Percentiles rank a stretch among this genome's conserved stretches.
These are phyloP conservation scores for Hypomontagnella submonticulosa DNA, from an alignment of 495 filamentous ascomycete species.

Conservation along the genomic window DNA sequence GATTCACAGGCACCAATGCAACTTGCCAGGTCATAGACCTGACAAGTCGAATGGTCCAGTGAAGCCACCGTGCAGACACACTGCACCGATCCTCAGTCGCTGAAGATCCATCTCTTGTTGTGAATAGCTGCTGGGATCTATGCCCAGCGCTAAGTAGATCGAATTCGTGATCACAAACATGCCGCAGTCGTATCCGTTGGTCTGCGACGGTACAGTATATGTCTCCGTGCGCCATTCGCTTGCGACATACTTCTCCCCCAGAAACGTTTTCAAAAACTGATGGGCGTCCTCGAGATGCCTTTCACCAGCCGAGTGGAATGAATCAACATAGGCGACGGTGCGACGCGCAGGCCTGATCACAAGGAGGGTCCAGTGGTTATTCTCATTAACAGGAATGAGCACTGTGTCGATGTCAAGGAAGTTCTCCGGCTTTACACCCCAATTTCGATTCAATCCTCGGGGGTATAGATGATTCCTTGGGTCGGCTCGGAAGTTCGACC, in stretches of 20 bases:
- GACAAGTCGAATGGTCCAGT: constrained; percentile 57
- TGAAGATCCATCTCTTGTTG: constrained; percentile 67
- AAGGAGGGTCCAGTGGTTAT: constrained; percentile 72
- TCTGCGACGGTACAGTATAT: constrained; percentile 64
- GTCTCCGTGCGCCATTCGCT: constrained; percentile 70
- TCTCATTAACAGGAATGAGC: constrained; percentile 58
- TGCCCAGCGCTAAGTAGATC: constrained; percentile 71
- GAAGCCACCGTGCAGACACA: constrained; percentile 75
- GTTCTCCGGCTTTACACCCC: constrained; percentile 50
- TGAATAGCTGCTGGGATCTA: constrained; percentile 69
- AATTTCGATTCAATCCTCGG: constrained; percentile 47
- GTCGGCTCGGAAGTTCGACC: constrained; percentile 61
- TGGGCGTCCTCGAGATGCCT: constrained; percentile 32
- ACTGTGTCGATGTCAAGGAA: constrained; percentile 58
- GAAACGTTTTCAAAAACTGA: constrained; percentile 67
- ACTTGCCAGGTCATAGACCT: constrained; percentile 41
- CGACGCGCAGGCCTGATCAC: constrained; percentile 72
- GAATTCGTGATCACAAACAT: constrained; percentile 81
- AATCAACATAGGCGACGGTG: constrained; percentile 81
- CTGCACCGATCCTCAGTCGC: constrained; percentile 72
- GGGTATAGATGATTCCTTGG: constrained; percentile 57
- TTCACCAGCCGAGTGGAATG: constrained; percentile 58
- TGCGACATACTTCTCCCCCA: constrained; percentile 66
- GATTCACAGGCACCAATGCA: too few relatives aligned
- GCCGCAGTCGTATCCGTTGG: constrained; percentile 82